Evolutionary conservation across 805 yeast genomes (phyloP).

Genomic region (Kuraishia ogatae): DNA sequence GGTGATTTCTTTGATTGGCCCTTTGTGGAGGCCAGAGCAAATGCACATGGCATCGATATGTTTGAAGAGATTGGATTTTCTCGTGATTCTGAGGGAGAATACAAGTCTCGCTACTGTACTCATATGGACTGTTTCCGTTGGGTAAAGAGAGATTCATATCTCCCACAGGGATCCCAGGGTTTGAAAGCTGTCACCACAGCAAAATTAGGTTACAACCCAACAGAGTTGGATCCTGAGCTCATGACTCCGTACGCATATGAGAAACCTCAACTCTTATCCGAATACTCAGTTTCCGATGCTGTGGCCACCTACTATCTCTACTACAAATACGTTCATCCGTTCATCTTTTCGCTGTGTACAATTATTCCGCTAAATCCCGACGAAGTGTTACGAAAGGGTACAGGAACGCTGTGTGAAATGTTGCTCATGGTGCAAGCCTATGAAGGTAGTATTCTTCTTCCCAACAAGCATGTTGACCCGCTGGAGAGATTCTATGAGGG

Average conservation of each 20-base stretch:
- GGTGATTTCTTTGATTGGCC: conserved; percentile 99
- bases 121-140: conserved; percentile 98
- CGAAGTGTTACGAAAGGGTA: conserved; percentile 92
- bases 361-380: conserved; percentile 96
- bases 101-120: conserved; percentile 83
- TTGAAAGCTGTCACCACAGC: conserved; percentile 95
- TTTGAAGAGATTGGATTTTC: conserved; percentile 91
- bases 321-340: conserved; percentile 96
- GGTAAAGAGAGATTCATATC: conserved; percentile 96
- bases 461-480: conserved; percentile 92
- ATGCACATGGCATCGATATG: conserved; percentile 79
- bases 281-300: conserved; percentile 98
- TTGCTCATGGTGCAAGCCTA: conserved; percentile 94
- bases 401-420: conserved; percentile 99
- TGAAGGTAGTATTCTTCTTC: conserved; percentile 63
- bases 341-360: conserved; percentile 89
- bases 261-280: conserved; percentile 85
- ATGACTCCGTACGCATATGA: conserved; percentile 98
- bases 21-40: conserved; percentile 82
- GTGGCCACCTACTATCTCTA: conserved; percentile 96
- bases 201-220: conserved; percentile 87
- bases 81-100: conserved; percentile 82
- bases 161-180: conserved; percentile 99
- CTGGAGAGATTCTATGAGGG: conserved; percentile 93
- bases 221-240: conserved; percentile 92